These are phyloP conservation scores for Vaccinium corymbosum DNA, from an alignment of 148 eudicot genomes.

Conservation along the genomic window DNA sequence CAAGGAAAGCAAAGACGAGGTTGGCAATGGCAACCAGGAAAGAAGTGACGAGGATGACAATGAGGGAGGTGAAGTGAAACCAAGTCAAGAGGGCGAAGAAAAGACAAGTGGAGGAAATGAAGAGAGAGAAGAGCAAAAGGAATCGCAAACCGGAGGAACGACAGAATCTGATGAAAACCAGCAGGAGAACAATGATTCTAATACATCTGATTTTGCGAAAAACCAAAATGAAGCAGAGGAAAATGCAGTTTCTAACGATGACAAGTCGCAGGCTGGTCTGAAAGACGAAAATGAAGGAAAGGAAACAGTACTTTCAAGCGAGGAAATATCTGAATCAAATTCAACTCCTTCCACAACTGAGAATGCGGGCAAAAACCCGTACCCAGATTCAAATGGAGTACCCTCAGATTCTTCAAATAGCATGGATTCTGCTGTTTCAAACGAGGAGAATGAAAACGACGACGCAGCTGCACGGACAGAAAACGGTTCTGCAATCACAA, in stretches of 20 bases:
- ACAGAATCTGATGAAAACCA: slow-evolving; percentile 34
- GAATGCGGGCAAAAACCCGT: slow-evolving; percentile 10
- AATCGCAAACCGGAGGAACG: slow-evolving; percentile 13
- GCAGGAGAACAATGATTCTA: slow-evolving; percentile 19
- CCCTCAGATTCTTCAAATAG: slow-evolving; percentile 20
- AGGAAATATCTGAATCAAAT: slow-evolving; percentile 16
- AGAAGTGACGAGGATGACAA: slow-evolving; percentile 24
- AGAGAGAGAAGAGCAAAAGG: slow-evolving; percentile 21
- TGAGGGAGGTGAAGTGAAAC: slow-evolving; percentile 8
- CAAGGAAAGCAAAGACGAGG: slow-evolving; percentile 6
- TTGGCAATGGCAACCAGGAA: slow-evolving; percentile 1
- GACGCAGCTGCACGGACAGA: slow-evolving; percentile 8
- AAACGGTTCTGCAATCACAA: slow-evolving; percentile 9
- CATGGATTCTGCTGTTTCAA: not conserved
- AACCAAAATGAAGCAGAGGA: slow-evolving; percentile 24
- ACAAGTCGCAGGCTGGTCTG: slow-evolving; percentile 20
- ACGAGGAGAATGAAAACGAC: slow-evolving; percentile 12
- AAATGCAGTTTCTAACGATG: slow-evolving; percentile 17
- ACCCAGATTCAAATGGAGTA: slow-evolving; percentile 10
- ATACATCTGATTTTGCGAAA: slow-evolving; percentile 19
- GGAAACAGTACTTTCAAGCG: slow-evolving; percentile 3
- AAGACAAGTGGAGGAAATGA: slow-evolving; percentile 27
- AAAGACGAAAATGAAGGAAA: slow-evolving; percentile 36
- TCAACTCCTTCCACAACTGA: slow-evolving; percentile 21
- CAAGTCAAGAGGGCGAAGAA: slow-evolving; percentile 17